These are phyloP conservation scores for Pleurostoma richardsiae DNA, from an alignment of 2,329 filamentous ascomycete genomes.

Conservation along the genomic window DNA sequence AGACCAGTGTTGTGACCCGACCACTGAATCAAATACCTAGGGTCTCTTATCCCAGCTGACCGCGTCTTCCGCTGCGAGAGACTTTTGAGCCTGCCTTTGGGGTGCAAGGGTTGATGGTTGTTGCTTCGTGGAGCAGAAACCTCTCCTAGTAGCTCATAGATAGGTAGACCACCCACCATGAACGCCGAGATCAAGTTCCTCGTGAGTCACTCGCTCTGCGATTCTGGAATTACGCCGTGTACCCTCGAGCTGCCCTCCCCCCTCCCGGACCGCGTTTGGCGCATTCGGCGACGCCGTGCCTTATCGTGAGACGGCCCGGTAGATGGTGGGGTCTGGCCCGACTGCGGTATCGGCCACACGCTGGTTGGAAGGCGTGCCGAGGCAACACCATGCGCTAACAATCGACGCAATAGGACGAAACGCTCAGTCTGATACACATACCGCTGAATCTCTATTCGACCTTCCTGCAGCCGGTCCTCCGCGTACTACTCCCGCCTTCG, in stretches of 20 bases:
- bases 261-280: too few relatives aligned
- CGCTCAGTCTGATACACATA: constrained; percentile 85
- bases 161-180: constrained; percentile 29
- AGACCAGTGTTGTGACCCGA: too few relatives aligned
- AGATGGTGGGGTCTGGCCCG: too few relatives aligned
- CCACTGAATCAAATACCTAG: too few relatives aligned
- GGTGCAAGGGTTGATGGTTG: not conserved
- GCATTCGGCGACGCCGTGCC: too few relatives aligned
- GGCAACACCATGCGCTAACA: constrained; percentile 15
- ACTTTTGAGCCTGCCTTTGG: not conserved
- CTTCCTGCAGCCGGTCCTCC: constrained; percentile 83
- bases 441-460: constrained; percentile 71
- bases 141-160: not conserved
- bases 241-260: too few relatives aligned
- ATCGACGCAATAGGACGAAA: constrained; percentile 63
- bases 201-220: constrained; percentile 31
- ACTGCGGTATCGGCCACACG: too few relatives aligned
- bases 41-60: too few relatives aligned
- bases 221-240: not conserved
- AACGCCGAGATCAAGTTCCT: constrained; percentile 54
- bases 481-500: constrained; percentile 68
- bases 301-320: too few relatives aligned
- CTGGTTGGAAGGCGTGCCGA: too few relatives aligned
- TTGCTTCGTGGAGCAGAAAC: not conserved
- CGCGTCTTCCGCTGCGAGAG: too few relatives aligned